Conservation (phyloP, 768 basidiomycete genomes). For the Rhodotorula graminis region DNA sequence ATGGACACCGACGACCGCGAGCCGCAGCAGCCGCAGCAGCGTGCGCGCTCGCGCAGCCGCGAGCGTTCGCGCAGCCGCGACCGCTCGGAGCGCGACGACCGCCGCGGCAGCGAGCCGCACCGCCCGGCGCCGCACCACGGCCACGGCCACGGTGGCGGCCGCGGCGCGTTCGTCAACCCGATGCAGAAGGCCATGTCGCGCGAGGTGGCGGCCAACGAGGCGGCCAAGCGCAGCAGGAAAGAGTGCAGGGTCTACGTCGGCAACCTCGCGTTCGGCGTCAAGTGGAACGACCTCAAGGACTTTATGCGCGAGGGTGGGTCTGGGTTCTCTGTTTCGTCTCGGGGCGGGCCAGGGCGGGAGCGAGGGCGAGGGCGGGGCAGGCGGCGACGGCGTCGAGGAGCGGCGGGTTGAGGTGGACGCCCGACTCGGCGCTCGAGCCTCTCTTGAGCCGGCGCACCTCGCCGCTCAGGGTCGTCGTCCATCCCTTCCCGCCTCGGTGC, state of each 20-base stretch:
- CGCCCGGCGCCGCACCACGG: too few species aligned
- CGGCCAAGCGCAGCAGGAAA: conserved; percentile 91
- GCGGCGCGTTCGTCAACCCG: conserved; percentile 17
- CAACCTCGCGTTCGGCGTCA: conserved; percentile 97
- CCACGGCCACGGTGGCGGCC: too few species aligned
- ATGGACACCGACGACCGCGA: conserved; percentile 46
- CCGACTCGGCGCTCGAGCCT: too few species aligned
- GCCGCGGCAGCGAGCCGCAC: too few species aligned
- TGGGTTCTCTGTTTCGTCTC: conserved; percentile 48
- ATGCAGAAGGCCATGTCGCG: conserved; percentile 32
- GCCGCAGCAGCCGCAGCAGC: conserved; percentile 45
- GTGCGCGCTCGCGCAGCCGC: conserved; percentile 44
- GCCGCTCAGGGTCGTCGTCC: neutral
- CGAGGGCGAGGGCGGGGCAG: too few species aligned
- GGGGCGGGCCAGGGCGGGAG: conserved; percentile 39
- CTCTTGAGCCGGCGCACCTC: too few species aligned
- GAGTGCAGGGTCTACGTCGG: conserved; percentile 98
- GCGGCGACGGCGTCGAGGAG: too few species aligned
- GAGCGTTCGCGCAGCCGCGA: neutral
- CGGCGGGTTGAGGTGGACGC: too few species aligned
- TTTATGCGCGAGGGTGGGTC: conserved; percentile 99
- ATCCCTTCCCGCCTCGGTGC: neutral
- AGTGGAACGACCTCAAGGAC: conserved; percentile 97
- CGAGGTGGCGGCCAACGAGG: conserved; percentile 87
- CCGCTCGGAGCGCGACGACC: too few species aligned